Evolutionary conservation across 2,329 filamentous ascomycete species (phyloP).

Genomic region (Trichoderma atrobrunneum): DNA sequence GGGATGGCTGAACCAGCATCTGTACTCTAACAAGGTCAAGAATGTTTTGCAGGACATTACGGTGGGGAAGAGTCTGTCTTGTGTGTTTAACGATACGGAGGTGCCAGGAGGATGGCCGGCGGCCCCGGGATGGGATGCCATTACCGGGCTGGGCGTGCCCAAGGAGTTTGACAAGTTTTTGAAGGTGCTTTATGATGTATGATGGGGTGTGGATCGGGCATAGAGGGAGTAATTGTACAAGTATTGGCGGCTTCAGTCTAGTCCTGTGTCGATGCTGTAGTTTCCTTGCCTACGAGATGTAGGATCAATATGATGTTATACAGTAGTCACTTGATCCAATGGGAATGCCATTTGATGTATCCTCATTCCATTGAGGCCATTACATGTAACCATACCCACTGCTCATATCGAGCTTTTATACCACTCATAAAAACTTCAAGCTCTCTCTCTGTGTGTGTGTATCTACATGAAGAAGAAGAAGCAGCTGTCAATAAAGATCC

Average conservation of each 20-base stretch:
- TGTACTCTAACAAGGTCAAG: conserved; percentile 43
- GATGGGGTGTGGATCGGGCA: not conserved
- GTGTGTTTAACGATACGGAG: conserved; percentile 33
- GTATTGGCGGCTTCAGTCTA: not conserved
- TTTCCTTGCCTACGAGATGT: not conserved
- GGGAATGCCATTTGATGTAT: not conserved
- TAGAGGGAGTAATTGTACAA: not conserved
- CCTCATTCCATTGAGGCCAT: not conserved
- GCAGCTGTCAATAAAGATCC: not conserved
- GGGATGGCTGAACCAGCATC: conserved; percentile 52
- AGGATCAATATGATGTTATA: no score
- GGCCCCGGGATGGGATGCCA: conserved; percentile 44
- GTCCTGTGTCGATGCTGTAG: not conserved
- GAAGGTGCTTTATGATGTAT: conserved; percentile 28
- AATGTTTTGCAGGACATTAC: conserved; percentile 42
- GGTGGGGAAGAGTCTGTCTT: conserved; percentile 40
- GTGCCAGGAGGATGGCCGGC: conserved; percentile 44
- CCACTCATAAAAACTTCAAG: no score
- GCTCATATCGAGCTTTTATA: not conserved
- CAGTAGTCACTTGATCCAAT: not conserved
- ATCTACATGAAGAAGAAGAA: not conserved
- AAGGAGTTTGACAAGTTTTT: conserved; percentile 41
- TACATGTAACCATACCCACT: not conserved
- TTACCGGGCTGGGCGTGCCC: conserved; percentile 50
- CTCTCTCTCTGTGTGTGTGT: no score